These are phyloP conservation scores for Exophiala viscosa DNA, from an alignment of 2,329 filamentous ascomycete species.

Conservation along the genomic window DNA sequence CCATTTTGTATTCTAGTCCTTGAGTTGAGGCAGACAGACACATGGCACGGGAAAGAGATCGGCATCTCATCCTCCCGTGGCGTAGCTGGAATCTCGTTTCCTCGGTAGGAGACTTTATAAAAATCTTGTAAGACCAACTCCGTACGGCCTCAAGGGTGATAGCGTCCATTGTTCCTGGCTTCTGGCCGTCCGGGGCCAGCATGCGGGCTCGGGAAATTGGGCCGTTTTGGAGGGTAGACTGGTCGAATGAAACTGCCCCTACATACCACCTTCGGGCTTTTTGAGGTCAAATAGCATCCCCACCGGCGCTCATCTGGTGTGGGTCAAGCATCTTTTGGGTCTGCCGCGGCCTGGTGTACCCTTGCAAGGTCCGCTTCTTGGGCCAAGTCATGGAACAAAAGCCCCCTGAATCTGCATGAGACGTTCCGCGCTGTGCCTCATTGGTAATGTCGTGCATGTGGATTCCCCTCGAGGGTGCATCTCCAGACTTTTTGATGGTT, in stretches of 20 bases:
- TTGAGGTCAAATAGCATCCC: conserved; percentile 10
- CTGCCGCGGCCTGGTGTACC: conserved; percentile 1
- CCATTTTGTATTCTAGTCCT: no score
- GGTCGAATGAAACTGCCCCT: conserved; percentile 12
- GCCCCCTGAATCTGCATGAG: conserved; percentile 14
- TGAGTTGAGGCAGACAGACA: no score
- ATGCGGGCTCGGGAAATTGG: conserved; percentile 21
- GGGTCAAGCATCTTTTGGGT: background rate
- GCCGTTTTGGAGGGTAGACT: conserved; percentile 2
- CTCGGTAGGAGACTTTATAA: no score
- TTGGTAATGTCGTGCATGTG: conserved; percentile 10
- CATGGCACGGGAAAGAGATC: no score
- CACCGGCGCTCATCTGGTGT: conserved; percentile 9
- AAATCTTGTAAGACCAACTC: no score
- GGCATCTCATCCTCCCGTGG: no score
- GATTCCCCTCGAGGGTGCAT: conserved; percentile 21
- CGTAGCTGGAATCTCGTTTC: no score
- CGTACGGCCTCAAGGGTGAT: background rate
- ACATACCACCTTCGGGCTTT: conserved; percentile 4
- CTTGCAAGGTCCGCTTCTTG: conserved; percentile 13
- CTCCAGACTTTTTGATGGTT: conserved; percentile 11
- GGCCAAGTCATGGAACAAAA: background rate
- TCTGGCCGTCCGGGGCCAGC: conserved; percentile 3
- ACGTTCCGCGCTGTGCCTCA: conserved; percentile 12
- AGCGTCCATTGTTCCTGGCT: background rate